Evolutionary conservation across 2,329 filamentous ascomycete species (phyloP).

Genomic region (Penicillium sp.): DNA sequence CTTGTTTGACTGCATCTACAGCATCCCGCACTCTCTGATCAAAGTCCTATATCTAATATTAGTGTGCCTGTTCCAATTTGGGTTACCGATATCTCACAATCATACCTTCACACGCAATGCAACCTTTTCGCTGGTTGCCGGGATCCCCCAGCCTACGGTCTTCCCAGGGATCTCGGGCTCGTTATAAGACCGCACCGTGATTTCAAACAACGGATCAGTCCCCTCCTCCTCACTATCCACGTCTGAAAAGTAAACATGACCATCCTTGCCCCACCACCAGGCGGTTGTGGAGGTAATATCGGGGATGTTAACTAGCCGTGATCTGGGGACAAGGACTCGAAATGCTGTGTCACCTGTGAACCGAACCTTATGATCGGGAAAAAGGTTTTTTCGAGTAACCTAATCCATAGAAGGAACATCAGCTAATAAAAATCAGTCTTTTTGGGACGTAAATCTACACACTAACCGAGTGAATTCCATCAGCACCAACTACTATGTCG

Average conservation of each 20-base stretch:
- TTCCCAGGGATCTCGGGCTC: conserved; percentile 15
- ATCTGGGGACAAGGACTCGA: conserved; percentile 48
- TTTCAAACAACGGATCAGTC: conserved; percentile 43
- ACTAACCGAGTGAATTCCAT: conserved; percentile 57
- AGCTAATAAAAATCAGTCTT: neutral
- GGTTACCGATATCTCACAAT: neutral
- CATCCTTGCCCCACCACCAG: conserved; percentile 51
- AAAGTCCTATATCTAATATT: conserved; percentile 44
- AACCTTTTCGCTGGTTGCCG: conserved; percentile 18
- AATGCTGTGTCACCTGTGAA: conserved; percentile 58
- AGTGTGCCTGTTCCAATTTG: too few relatives aligned
- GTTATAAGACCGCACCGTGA: conserved; percentile 37
- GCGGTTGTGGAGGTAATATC: conserved; percentile 39
- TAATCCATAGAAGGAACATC: conserved; percentile 14
- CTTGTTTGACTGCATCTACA: conserved; percentile 42
- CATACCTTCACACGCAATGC: conserved; percentile 31
- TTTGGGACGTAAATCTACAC: neutral
- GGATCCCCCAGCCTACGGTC: conserved; percentile 21
- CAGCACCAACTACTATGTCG: conserved; percentile 57
- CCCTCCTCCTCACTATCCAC: conserved; percentile 38
- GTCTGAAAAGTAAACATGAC: conserved; percentile 49
- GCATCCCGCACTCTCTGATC: conserved; percentile 47
- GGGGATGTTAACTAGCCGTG: conserved; percentile 36
- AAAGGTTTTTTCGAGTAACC: conserved; percentile 48
- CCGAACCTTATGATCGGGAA: conserved; percentile 49